Evolutionary conservation across 2,329 filamentous ascomycete genomes (phyloP), one percentile per base, ranked within the genome.

Genomic region (Didymella exigua): DNA sequence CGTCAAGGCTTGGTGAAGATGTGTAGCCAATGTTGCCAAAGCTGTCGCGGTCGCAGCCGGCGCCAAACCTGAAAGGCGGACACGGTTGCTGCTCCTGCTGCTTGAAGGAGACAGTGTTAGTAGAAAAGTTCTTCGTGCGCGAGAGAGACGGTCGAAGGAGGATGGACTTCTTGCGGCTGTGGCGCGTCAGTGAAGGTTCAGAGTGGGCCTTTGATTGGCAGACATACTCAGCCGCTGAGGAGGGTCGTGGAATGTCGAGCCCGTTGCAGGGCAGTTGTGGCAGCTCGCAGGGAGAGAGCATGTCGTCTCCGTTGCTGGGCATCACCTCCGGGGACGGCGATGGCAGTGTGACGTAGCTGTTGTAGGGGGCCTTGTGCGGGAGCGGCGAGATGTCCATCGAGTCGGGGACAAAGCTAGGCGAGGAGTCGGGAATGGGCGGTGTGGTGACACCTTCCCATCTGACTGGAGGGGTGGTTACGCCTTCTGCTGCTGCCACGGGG

Each of bases 351-450:
- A 79, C 71, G 60, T 82, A 78, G 48, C 41, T 52, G 38, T 50
- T 38, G 69, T 86, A 92, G 11, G 89, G 83, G 26, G 84, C 80
- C 80, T 96, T 97, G 80, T 96, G 91, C 38, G 56, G 93, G 34
- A 98, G 78, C 33, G 95, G 93, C 38, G 93, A 97, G 75, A 97
- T 87, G 70, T 98, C 93, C 91, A 98, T 96, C 51, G 86, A 82
- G 74, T 96, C 92, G 57, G 85, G 83, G 49, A 82, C 76, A 30
- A 84, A 83, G 50, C 85, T 86, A 6, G 93, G 92, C 38, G 93
- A 96, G 6, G 93, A 97, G 1, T 91, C 89, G 19, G 86, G 87
- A 47, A 96, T 81, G 37, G 91, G 90, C 55, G 95, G 92, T 31
- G 93, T 96, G 30, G 89, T 96, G 67, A 91, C 85, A 68, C 84